A percentile compares a stretch with the other conserved stretches of the same genome.
Evolutionary conservation across 208 protist genomes (phyloP).

Genomic region (Leishmania tarentolae): DNA sequence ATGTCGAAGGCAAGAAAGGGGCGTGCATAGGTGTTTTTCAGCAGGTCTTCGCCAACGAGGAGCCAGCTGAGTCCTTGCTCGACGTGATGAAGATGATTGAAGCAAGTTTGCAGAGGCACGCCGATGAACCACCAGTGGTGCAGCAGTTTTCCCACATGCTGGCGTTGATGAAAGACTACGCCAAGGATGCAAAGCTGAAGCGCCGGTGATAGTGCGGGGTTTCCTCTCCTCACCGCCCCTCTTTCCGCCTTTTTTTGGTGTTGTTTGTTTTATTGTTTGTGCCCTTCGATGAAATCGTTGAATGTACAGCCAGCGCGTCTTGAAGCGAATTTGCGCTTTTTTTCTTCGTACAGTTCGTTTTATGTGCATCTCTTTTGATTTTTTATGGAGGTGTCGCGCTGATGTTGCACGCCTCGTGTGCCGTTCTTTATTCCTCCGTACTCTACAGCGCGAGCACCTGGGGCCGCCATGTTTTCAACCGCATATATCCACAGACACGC

Average conservation of each 20-base stretch:
- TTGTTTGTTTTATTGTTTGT: not conserved
- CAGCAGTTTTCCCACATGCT: slow-evolving; percentile 88
- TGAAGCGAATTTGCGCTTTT: not conserved
- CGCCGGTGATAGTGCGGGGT: slow-evolving; percentile 22
- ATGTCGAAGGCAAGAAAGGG: slow-evolving; percentile 97
- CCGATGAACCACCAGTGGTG: slow-evolving; percentile 47
- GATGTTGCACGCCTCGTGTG: not conserved
- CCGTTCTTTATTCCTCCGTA: not conserved
- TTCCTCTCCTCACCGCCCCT: not conserved
- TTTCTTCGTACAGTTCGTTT: not conserved
- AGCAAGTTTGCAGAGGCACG: slow-evolving; percentile 77
- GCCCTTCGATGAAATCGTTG: not conserved
- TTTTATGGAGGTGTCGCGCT: not conserved
- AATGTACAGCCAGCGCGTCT: not conserved
- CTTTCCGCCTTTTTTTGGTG: not conserved
- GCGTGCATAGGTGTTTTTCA: slow-evolving; percentile 97
- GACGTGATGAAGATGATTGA: slow-evolving; percentile 95
- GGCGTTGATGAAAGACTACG: slow-evolving; percentile 94
- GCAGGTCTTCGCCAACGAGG: slow-evolving; percentile 93
- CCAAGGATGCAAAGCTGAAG: slow-evolving; percentile 89
- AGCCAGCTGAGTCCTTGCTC: slow-evolving; percentile 81
- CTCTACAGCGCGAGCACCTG: not conserved
- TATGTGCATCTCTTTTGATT: not conserved
- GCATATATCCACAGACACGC: not conserved
- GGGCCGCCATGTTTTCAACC: not conserved